phyloP scores from a whole-genome alignment of 352 stramenopile genomes.

The Plasmopara muralis region DNA sequence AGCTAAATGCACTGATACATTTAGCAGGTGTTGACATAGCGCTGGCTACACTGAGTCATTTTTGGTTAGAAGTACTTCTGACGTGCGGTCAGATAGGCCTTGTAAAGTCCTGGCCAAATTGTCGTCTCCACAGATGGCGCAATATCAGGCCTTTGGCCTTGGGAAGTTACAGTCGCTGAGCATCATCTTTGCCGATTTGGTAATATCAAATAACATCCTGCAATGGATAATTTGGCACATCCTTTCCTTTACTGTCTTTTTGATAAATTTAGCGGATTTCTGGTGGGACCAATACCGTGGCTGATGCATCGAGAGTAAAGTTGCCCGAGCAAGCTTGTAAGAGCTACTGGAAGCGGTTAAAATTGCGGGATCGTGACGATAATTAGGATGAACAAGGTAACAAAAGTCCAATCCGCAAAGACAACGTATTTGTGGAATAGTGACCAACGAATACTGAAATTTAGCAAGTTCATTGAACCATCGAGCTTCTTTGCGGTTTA shows the following conservation, averaged over 20 bases:
- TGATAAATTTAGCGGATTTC: constrained; percentile 3
- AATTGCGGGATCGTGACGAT: too few relatives aligned
- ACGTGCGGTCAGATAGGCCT: constrained; percentile 3
- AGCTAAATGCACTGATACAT: constrained; percentile 11
- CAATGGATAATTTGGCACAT: background rate
- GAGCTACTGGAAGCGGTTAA: too few relatives aligned
- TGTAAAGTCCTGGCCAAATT: constrained; percentile 1
- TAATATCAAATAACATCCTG: constrained; percentile 7
- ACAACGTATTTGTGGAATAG: background rate
- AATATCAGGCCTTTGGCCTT: constrained; percentile 12
- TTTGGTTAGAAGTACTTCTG: constrained; percentile 7
- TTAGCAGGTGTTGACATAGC: constrained; percentile 13
- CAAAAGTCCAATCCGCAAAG: too few relatives aligned
- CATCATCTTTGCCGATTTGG: constrained; percentile 2
- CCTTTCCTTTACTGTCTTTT: background rate
- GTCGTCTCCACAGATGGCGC: constrained; percentile 8
- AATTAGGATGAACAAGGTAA: too few relatives aligned
- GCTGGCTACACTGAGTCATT: constrained; percentile 15
- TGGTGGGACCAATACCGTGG: too few relatives aligned
- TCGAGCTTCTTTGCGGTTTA: constrained; percentile 5
- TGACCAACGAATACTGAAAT: background rate
- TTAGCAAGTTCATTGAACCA: constrained; percentile 18
- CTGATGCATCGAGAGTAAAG: too few relatives aligned
- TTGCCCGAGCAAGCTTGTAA: too few relatives aligned
- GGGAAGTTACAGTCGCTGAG: constrained; percentile 2